Conservation (phyloP, 2,329 filamentous ascomycete species). For the Mycosphaerella arachidis region DNA sequence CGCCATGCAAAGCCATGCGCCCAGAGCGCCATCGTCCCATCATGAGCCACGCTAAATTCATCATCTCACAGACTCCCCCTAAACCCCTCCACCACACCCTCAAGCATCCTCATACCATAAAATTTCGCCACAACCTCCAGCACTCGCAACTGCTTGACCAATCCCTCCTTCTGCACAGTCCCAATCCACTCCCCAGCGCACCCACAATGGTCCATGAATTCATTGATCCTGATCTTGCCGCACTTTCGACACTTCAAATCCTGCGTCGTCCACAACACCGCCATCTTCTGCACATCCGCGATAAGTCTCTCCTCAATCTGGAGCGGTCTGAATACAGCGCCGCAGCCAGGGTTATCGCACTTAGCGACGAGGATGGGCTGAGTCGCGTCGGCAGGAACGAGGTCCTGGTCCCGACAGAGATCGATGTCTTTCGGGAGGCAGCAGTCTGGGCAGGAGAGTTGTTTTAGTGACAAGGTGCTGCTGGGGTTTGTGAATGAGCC, state of each 20-base stretch:
- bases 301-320: constrained; percentile 80
- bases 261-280: constrained; percentile 80
- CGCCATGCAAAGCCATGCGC: neutral
- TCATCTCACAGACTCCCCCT: constrained; percentile 1
- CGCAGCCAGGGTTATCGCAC: constrained; percentile 59
- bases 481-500: constrained; percentile 86
- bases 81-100: constrained; percentile 55
- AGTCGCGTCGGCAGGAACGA: constrained; percentile 51
- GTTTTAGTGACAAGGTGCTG: constrained; percentile 65
- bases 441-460: constrained; percentile 84
- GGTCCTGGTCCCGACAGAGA: constrained; percentile 80
- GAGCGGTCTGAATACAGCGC: constrained; percentile 69
- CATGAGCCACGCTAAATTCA: neutral
- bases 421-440: constrained; percentile 86
- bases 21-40: neutral
- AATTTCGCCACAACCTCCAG: constrained; percentile 70
- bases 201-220: constrained; percentile 94
- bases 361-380: constrained; percentile 27
- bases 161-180: constrained; percentile 62
- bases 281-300: constrained; percentile 66
- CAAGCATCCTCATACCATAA: constrained; percentile 78
- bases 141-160: constrained; percentile 62
- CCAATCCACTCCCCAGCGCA: constrained; percentile 83
- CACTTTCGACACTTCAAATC: constrained; percentile 82
- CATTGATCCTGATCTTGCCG: constrained; percentile 66